phyloP scores from a whole-genome alignment of 1,284 basidiomycete species.

The Ceratobasidium sp. region DNA sequence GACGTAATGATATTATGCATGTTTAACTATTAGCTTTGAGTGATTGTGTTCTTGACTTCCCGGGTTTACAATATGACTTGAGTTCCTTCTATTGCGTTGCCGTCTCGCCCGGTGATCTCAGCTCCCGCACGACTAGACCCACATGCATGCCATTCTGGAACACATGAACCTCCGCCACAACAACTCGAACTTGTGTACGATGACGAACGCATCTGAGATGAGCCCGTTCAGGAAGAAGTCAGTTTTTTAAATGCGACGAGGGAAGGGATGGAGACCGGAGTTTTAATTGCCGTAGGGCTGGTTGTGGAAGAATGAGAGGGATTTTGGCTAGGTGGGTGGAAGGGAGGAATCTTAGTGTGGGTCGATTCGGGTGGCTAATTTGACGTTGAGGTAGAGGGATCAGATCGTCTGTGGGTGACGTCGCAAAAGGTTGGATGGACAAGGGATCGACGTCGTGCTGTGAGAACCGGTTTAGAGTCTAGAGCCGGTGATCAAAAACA shows the following conservation, averaged over 20 bases:
- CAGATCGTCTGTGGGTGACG: not conserved
- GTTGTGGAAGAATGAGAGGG: conserved; percentile 1
- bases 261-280: not conserved
- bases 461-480: too few relatives aligned
- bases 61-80: too few relatives aligned
- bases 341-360: too few relatives aligned
- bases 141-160: too few relatives aligned
- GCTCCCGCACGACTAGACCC: not conserved
- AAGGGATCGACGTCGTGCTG: too few relatives aligned
- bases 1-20: too few relatives aligned
- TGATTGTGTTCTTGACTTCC: not conserved
- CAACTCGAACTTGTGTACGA: too few relatives aligned
- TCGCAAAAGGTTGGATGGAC: not conserved
- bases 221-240: conserved; percentile 5
- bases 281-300: not conserved
- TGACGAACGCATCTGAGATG: conserved; percentile 23
- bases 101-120: conserved; percentile 14
- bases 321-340: conserved; percentile 17
- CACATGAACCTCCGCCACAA: too few relatives aligned
- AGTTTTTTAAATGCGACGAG: not conserved
- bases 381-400: not conserved
- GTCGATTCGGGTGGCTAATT: conserved; percentile 10
- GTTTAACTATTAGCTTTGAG: too few relatives aligned
- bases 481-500: too few relatives aligned
- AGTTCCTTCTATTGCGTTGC: not conserved